Percentiles rank a stretch among this genome's conserved stretches.
Evolutionary conservation across 768 basidiomycete species (phyloP).

Genomic region (Lactarius deliciosus): DNA sequence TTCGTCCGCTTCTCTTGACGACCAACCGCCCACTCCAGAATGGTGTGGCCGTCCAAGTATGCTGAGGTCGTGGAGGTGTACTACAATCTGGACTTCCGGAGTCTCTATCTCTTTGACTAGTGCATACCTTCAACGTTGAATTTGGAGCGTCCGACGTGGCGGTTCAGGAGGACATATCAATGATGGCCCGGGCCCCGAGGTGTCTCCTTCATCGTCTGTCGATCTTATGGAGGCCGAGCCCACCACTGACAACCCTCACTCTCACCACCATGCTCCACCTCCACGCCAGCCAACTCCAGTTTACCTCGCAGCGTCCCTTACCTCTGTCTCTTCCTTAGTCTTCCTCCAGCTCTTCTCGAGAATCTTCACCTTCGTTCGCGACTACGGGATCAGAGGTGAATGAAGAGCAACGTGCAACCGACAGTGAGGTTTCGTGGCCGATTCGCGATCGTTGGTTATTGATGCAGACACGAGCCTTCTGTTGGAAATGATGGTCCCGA

Average conservation of each 20-base stretch:
- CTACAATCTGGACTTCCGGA: slow-evolving; percentile 56
- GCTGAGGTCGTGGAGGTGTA: slow-evolving; percentile 82
- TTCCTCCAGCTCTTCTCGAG: slow-evolving; percentile 85
- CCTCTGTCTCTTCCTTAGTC: slow-evolving; percentile 65
- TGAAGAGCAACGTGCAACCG: slow-evolving; percentile 34
- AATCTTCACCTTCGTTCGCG: slow-evolving; percentile 67
- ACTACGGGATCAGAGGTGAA: slow-evolving; percentile 21
- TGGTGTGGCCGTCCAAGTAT: slow-evolving; percentile 62
- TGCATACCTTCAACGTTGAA: slow-evolving; percentile 18
- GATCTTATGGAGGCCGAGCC: slow-evolving; percentile 3
- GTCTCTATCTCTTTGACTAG: slow-evolving; percentile 18
- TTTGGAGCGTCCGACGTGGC: too few relatives aligned
- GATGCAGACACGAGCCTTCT: slow-evolving; percentile 59
- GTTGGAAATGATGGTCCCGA: slow-evolving; percentile 59
- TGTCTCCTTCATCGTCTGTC: background rate
- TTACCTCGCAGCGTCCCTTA: slow-evolving; percentile 43
- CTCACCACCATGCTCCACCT: background rate
- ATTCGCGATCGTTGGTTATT: slow-evolving; percentile 63
- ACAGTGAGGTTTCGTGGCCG: slow-evolving; percentile 44
- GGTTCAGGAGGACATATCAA: too few relatives aligned
- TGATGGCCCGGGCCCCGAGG: too few relatives aligned
- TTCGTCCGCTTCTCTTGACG: slow-evolving; percentile 32
- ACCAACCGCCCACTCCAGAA: slow-evolving; percentile 35
- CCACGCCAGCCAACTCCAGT: slow-evolving; percentile 3
- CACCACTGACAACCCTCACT: background rate